A percentile compares a stretch with the other conserved stretches of the same genome.
Evolutionary conservation across 176 grass and related monocot species (phyloP).

Genomic region (Cocos nucifera): DNA sequence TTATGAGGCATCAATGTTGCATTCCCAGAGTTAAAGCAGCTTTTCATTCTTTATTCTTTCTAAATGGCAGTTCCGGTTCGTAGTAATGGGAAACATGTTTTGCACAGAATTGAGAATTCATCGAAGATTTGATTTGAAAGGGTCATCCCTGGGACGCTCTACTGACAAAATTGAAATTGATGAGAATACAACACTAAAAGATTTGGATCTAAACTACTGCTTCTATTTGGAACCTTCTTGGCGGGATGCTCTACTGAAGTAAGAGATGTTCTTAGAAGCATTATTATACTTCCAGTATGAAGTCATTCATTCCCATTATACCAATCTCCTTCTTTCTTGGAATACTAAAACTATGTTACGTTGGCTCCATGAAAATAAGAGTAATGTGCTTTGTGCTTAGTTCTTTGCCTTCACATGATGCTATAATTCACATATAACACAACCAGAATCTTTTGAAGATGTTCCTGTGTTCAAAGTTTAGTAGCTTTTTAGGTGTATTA

Average conservation of each 20-base stretch:
- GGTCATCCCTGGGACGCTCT: constrained; percentile 85
- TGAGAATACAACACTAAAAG: constrained; percentile 95
- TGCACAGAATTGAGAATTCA: constrained; percentile 98
- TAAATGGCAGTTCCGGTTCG: constrained; percentile 82
- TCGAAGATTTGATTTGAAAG: constrained; percentile 91
- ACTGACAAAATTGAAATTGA: constrained; percentile 95
- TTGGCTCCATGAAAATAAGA: no score
- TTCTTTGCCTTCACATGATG: no score
- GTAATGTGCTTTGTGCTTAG: no score
- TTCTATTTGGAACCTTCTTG: constrained; percentile 99
- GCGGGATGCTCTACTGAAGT: constrained; percentile 89
- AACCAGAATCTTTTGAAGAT: no score
- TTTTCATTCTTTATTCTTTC: constrained; percentile 16
- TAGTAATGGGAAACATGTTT: constrained; percentile 99
- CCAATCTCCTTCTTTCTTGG: no score
- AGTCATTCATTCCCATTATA: no score
- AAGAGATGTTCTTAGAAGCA: constrained; percentile 15
- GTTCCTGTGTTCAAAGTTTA: no score
- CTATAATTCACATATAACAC: no score
- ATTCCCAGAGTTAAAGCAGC: neutral
- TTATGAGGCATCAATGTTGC: no score
- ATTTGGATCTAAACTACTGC: constrained; percentile 87
- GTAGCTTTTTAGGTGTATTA: no score
- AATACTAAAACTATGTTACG: no score
- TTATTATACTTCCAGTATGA: neutral